Percentiles rank a stretch among this genome's conserved stretches.
Evolutionary conservation across 73 alveolate species (phyloP).

Genomic region (Paramecium sonneborni): DNA sequence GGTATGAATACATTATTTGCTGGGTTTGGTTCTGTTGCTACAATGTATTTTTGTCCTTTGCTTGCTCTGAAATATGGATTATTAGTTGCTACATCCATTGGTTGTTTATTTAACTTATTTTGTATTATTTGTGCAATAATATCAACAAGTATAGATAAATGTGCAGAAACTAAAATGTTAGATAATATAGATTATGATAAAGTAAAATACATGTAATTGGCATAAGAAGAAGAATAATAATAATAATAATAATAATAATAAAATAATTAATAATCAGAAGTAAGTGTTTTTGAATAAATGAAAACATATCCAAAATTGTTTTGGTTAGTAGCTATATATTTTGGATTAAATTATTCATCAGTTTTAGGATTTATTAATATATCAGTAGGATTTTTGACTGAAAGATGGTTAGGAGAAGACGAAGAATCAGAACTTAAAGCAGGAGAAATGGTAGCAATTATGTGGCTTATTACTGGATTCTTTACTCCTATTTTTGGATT

Average conservation of each 20-base stretch:
- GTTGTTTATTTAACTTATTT: background rate
- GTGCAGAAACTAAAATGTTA: background rate
- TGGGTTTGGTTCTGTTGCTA: constrained; percentile 23
- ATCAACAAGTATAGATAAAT: background rate
- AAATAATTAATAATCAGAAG: background rate
- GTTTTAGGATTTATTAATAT: constrained; percentile 20
- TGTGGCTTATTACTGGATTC: constrained; percentile 35
- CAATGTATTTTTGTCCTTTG: constrained; percentile 23
- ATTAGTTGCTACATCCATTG: background rate
- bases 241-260: background rate
- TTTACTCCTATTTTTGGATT: constrained; percentile 39
- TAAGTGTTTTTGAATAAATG: background rate
- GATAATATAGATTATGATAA: background rate
- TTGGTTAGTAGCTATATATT: constrained; percentile 12
- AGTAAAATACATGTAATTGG: background rate
- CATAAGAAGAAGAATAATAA: background rate
- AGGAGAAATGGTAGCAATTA: constrained; percentile 30
- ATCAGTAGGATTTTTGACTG: constrained; percentile 22
- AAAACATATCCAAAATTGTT: background rate
- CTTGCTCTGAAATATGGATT: constrained; percentile 15
- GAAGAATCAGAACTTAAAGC: constrained; percentile 33
- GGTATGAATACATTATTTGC: constrained; percentile 53
- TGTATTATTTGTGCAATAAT: background rate
- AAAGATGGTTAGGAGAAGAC: constrained; percentile 54
- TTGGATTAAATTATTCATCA: constrained; percentile 28